These are phyloP conservation scores for Ganoderma sp. DNA, from an alignment of 1,284 basidiomycete genomes.

Conservation along the genomic window DNA sequence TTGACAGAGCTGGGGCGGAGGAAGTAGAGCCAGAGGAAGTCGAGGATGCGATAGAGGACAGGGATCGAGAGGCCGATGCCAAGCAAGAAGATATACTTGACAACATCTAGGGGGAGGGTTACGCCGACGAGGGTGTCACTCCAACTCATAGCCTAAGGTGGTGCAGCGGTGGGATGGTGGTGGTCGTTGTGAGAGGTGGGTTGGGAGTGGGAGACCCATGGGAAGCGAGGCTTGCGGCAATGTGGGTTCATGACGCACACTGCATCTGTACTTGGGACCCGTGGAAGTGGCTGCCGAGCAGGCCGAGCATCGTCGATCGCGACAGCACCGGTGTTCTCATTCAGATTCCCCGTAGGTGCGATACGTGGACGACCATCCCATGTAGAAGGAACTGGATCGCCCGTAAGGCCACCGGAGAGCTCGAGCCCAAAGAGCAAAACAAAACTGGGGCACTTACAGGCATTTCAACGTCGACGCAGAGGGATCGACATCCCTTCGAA, in stretches of 20 bases:
- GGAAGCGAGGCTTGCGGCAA: not conserved
- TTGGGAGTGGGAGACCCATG: not conserved
- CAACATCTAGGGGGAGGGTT: not conserved
- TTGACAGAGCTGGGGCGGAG: conserved; percentile 34
- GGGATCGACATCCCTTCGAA: no score
- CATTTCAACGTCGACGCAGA: no score
- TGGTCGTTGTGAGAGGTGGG: conserved; percentile 1
- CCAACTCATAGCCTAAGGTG: not conserved
- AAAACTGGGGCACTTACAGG: no score
- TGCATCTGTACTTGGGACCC: no score
- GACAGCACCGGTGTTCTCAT: not conserved
- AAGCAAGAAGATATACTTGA: conserved; percentile 24
- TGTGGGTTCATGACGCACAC: not conserved
- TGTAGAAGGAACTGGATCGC: no score
- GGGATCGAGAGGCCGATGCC: conserved; percentile 29
- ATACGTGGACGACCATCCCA: not conserved
- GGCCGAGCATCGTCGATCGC: no score
- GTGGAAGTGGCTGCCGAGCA: not conserved
- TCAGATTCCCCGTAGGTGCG: not conserved
- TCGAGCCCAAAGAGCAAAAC: no score
- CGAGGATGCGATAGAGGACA: conserved; percentile 29
- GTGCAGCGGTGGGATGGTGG: not conserved
- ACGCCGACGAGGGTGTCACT: not conserved
- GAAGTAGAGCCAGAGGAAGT: conserved; percentile 39
- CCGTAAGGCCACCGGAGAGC: no score